Percentiles rank a stretch among this genome's conserved stretches.
phyloP scores from a whole-genome alignment of 345 rosid species.

The Arabidopsis thaliana region DNA sequence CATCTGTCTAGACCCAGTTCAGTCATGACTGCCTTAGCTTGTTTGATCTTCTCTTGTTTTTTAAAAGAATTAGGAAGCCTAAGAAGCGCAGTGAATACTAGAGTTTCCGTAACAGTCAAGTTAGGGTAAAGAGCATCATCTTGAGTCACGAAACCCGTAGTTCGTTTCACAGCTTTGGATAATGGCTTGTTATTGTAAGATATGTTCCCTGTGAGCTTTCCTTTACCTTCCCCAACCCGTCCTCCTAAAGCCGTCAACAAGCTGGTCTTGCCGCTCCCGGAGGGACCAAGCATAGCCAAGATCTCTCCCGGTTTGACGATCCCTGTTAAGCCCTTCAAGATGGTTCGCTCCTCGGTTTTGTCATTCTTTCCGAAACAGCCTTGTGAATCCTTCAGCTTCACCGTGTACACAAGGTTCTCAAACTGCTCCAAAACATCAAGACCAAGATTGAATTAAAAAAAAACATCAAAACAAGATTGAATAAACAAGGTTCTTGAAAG shows the following conservation, averaged over 20 bases:
- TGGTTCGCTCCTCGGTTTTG: constrained; percentile 49
- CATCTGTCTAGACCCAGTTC: constrained; percentile 78
- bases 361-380: constrained; percentile 31
- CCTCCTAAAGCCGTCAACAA: constrained; percentile 62
- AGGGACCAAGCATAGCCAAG: constrained; percentile 66
- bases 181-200: constrained; percentile 56
- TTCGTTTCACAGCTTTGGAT: constrained; percentile 51
- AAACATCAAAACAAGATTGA: no score
- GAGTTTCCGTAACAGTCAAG: constrained; percentile 70
- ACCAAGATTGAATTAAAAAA: background rate
- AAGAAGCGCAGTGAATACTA: constrained; percentile 75
- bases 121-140: constrained; percentile 63
- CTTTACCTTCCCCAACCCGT: constrained; percentile 44
- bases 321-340: constrained; percentile 60
- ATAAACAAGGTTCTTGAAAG: no score
- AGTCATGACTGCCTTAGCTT: constrained; percentile 64
- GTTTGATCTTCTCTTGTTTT: constrained; percentile 65
- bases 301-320: constrained; percentile 59
- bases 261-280: constrained; percentile 67
- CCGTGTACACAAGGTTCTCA: constrained; percentile 59
- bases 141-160: constrained; percentile 66
- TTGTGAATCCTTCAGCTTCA: constrained; percentile 39
- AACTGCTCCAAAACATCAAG: constrained; percentile 48
- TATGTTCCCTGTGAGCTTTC: constrained; percentile 50
- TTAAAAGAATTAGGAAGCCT: constrained; percentile 70